These are phyloP conservation scores for Pogostemon cablin DNA, from an alignment of 257 asterid species.

Conservation along the genomic window DNA sequence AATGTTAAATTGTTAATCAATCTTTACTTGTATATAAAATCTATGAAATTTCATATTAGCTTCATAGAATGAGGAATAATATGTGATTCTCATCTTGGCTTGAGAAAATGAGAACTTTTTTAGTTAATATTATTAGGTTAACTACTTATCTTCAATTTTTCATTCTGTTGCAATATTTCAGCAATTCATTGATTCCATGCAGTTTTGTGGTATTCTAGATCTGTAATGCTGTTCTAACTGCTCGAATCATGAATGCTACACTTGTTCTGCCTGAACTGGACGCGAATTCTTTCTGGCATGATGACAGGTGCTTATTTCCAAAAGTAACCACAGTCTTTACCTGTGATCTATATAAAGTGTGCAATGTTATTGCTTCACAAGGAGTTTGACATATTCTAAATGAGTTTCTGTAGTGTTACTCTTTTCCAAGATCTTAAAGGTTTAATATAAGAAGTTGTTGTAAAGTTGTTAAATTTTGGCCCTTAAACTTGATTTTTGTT, in stretches of 20 bases:
- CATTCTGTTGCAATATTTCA: conserved; percentile 31
- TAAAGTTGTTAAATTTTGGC: neutral
- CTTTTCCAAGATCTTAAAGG: neutral
- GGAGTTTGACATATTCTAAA: conserved; percentile 25
- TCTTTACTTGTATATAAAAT: conserved; percentile 5
- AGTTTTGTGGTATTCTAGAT: conserved; percentile 58
- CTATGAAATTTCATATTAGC: conserved; percentile 26
- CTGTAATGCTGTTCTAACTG: conserved; percentile 98
- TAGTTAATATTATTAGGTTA: neutral
- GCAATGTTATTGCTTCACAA: conserved; percentile 13
- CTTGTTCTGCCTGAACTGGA: conserved; percentile 97
- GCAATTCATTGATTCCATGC: conserved; percentile 33
- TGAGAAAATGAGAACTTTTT: conserved; percentile 6
- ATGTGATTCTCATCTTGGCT: neutral
- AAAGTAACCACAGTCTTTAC: neutral
- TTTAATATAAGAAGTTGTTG: conserved; percentile 17
- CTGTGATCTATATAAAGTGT: conserved; percentile 19
- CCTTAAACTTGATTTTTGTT: conserved; percentile 10
- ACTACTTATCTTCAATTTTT: conserved; percentile 22
- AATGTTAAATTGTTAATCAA: neutral
- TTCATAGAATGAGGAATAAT: neutral
- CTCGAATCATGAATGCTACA: conserved; percentile 96
- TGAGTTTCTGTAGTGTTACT: conserved; percentile 20
- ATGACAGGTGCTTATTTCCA: conserved; percentile 69
- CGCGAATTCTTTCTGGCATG: conserved; percentile 98